Evolutionary conservation across 176 grass and related monocot genomes (phyloP).

Genomic region (Poa pratensis): DNA sequence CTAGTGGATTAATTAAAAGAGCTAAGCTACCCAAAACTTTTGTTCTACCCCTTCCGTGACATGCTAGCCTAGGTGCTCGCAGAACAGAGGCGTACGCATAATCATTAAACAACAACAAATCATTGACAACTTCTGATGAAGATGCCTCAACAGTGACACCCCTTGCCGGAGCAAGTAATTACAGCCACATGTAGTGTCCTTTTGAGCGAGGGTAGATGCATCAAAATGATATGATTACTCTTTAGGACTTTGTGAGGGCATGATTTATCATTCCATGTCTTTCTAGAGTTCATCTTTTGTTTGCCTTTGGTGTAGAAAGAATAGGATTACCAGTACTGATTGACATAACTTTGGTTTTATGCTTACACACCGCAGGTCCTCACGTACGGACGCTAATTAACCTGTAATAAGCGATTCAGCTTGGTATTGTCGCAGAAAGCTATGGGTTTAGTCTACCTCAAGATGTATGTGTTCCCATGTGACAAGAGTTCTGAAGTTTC

Average conservation of each 20-base stretch:
- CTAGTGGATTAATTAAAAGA: no score
- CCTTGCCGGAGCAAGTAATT: no score
- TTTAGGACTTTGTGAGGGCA: background rate
- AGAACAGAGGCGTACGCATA: no score
- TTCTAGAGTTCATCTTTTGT: background rate
- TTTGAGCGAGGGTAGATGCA: background rate
- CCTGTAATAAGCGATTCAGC: slow-evolving; percentile 82
- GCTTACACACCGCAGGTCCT: slow-evolving; percentile 59
- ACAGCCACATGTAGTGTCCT: slow-evolving; percentile 39
- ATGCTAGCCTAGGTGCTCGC: no score
- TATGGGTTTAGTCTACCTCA: slow-evolving; percentile 2
- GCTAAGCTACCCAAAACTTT: no score
- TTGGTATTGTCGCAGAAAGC: slow-evolving; percentile 51
- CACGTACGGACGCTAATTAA: slow-evolving; percentile 72
- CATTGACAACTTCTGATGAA: no score
- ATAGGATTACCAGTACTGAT: slow-evolving; percentile 5
- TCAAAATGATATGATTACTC: slow-evolving; percentile 9
- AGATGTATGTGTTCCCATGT: slow-evolving; percentile 45
- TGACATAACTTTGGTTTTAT: slow-evolving; percentile 12
- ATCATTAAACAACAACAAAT: no score
- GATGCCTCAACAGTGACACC: no score
- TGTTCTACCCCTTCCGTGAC: no score
- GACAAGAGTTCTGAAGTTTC: background rate
- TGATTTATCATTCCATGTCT: background rate
- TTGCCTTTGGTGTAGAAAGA: slow-evolving; percentile 8